Evolutionary conservation across 768 basidiomycete species (phyloP), one percentile per base, ranked within the genome.

Genomic region (Leccinum disarticulatum): DNA sequence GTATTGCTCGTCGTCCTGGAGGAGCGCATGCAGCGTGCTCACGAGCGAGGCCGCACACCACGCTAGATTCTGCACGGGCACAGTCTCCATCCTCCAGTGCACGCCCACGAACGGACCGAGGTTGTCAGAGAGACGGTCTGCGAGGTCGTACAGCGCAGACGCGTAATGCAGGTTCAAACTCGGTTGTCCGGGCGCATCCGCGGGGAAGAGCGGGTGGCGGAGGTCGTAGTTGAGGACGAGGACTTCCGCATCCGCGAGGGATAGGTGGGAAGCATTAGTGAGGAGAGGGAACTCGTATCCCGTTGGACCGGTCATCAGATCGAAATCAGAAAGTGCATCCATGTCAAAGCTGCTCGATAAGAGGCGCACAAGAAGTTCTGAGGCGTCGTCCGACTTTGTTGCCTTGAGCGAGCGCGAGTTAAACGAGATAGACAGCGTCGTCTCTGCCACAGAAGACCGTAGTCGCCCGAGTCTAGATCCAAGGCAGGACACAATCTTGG

Each of bases 31-130:
- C 28, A 87, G 73, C 7, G 75, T 72, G 49, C 77, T 74, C 41
- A 86, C 74, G 48, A 87, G 76, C 1, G 78, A 77, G 50, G 77
- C 71, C 0, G 82, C 83, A 64, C 86, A 87, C 41, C 77, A 76
- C 0, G 74, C 68, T 5, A 86, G 73, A 36, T 75, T 65, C n/a
- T 72, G 69, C 1, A 75, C 66, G 1, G 78, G 67, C 55, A 4
- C 25, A 85, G 73, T 80, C 62, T 86, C 83, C 77, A 82, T 82
- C 22, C 81, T 73, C 85, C 83, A 87, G 63, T 86, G 82, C 8
- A 87, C 77, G 1, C 77, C 80, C 3, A 81, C 64, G 67, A 81
- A 86, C 0, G 80, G 76, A 1, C 64, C 64, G 1, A 75, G 57
- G 19, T 76, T 73, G 0, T 71, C 66, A 0, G 73, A 64, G 49